A percentile compares a stretch with the other conserved stretches of the same genome.
Conservation (phyloP, 2,329 filamentous ascomycete genomes). For the Boeremia lycopersici region DNA sequence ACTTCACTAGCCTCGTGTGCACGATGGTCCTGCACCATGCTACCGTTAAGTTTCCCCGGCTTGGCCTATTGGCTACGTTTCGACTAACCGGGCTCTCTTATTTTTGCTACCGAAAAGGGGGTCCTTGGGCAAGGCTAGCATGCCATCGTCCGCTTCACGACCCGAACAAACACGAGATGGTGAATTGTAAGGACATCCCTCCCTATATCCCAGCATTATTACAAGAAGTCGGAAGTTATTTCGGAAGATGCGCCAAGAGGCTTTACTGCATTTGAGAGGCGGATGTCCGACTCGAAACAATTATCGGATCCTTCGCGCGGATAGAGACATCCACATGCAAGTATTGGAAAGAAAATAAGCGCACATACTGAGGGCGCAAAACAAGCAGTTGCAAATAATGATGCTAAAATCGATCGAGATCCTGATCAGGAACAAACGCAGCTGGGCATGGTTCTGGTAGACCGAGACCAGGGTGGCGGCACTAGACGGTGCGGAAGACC, state of each 20-base stretch:
- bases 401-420: background rate
- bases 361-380: background rate
- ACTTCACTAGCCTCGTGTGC: background rate
- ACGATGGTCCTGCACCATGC: background rate
- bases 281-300: conserved; percentile 4
- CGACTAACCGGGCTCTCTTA: conserved; percentile 1
- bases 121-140: background rate
- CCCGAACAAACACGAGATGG: background rate
- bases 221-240: background rate
- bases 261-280: background rate
- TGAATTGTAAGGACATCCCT: background rate
- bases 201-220: background rate
- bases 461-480: background rate
- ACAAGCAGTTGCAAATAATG: background rate
- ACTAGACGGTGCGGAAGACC: background rate
- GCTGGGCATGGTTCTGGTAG: background rate
- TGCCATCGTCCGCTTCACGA: background rate
- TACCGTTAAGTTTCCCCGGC: conserved; percentile 8
- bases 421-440: background rate
- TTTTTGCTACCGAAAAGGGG: background rate
- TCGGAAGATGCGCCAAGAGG: conserved; percentile 1
- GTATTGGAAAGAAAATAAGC: background rate
- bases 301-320: conserved; percentile 5
- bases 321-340: background rate
- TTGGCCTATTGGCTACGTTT: conserved; percentile 4